Base-by-base conservation (phyloP, 257 asterid species). In the Solanum sejunctum region DNA sequence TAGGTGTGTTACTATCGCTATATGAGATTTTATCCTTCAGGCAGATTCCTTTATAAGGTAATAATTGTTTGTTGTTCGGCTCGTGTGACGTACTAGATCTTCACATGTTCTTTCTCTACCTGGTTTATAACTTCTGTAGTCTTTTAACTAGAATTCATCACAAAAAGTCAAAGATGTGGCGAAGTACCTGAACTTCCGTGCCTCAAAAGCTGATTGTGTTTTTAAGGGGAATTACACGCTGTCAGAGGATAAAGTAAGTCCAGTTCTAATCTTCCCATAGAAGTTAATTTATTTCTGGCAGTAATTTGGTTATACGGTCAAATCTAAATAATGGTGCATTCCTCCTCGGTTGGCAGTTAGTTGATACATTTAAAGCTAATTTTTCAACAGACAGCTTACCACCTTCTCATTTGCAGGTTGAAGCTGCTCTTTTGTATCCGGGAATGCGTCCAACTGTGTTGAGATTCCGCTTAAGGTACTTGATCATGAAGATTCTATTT, bases 1-100 rank as follows among this genome's bases (percentile, higher is more conserved):
- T 94, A 96, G 99, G 99, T 96, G 63, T 95, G 98, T 91, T 96
- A 96, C 89, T 96, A 63, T 90, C 97, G 98, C 75, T 96, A 96
- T 92, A 49, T 96, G 92, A 89, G 98, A 86, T 95, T 96, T 90
- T 96, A 93, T 91, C 93, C 97, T 82, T 95, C 98, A 83, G 99
- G 99, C 80, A 95, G 96, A 88, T 96, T 96, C 86, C 93, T 95
- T 51, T 95, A 96, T 83, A 94, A 96, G 98, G 99, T 96, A 84
- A 20, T 84, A 45, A 45, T 84, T 58, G 45, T 82, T 63, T 26
- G 26, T 85, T 79, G 47, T 81, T 88, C 69, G 56, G 43, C 36
- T 49, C 28, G 28, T 81, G 57, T 72, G 70, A n/a, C 56, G 26
- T 71, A 73, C 79, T 41, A 56, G 64, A 52, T 78, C 82, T 52